Conservation (phyloP, 139 green algal species). For the Chlamydomonas incerta region DNA sequence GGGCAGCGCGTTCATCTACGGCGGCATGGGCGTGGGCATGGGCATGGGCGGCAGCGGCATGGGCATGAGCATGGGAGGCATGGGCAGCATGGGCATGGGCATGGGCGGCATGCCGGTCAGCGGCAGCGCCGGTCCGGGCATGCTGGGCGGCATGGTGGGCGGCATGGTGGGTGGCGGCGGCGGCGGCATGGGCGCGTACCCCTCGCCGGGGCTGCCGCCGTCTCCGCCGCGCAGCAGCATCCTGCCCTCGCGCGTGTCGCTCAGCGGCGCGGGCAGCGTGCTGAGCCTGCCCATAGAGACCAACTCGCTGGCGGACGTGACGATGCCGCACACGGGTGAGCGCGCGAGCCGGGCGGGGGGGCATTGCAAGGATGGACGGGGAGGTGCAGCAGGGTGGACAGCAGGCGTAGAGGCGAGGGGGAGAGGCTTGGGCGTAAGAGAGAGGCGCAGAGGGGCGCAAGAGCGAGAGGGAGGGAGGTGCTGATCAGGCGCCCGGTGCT, state of each 20-base stretch:
- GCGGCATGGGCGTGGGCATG: not conserved
- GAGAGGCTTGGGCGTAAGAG: no score
- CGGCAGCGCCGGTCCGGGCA: no score
- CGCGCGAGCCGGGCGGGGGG: not conserved
- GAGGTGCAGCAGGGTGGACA: no score
- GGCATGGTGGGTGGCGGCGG: no score
- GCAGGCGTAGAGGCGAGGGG: no score
- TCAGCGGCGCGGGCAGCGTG: constrained; percentile 17
- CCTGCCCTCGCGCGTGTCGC: constrained; percentile 3
- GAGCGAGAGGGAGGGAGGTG: no score
- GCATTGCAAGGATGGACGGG: no score
- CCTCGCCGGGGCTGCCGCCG: not conserved
- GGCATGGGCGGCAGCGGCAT: no score
- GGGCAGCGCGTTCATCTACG: not conserved
- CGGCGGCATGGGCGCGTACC: not conserved
- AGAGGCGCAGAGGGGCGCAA: not conserved
- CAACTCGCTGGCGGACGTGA: constrained; percentile 15
- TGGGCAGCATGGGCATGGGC: not conserved
- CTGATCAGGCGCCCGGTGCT: no score
- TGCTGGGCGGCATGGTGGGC: not conserved
- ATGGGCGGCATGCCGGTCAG: no score
- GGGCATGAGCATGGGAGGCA: not conserved
- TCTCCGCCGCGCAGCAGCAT: constrained; percentile 18
- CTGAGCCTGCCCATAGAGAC: constrained; percentile 30
- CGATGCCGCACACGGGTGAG: constrained; percentile 6